Conservation (phyloP, 441 rosid species). For the Viola pubescens region DNA sequence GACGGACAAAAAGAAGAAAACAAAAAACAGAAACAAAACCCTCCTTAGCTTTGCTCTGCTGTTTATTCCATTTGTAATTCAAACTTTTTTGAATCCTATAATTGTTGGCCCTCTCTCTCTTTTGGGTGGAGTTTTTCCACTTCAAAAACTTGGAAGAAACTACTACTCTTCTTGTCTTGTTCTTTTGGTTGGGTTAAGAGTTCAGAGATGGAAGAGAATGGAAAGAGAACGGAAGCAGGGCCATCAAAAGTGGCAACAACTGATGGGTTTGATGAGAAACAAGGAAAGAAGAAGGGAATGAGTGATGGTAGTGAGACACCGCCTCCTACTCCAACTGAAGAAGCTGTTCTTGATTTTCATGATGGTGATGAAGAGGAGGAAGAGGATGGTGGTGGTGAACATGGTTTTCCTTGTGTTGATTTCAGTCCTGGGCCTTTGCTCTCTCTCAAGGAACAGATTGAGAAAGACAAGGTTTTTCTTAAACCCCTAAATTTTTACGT, state of each 20-base stretch:
- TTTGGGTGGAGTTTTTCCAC: too few relatives aligned
- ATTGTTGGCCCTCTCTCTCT: too few relatives aligned
- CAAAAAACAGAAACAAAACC: background rate
- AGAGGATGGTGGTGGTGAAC: conserved; percentile 19
- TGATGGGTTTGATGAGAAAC: conserved; percentile 21
- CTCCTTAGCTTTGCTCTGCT: background rate
- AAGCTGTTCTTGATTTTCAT: background rate
- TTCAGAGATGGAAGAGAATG: conserved; percentile 26
- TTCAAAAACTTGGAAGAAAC: too few relatives aligned
- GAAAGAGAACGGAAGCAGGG: conserved; percentile 33
- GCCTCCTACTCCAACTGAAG: too few relatives aligned
- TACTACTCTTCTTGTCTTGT: too few relatives aligned
- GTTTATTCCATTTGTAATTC: too few relatives aligned
- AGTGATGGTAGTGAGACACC: conserved; percentile 15
- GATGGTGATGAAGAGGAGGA: conserved; percentile 16
- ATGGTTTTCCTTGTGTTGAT: conserved; percentile 23
- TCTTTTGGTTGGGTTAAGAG: too few relatives aligned
- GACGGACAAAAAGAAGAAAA: conserved; percentile 1
- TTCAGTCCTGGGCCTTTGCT: conserved; percentile 51
- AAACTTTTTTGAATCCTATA: too few relatives aligned
- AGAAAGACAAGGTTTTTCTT: conserved; percentile 50
- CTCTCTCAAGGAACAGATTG: conserved; percentile 55
- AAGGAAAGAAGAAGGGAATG: conserved; percentile 21
- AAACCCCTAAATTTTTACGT: background rate
- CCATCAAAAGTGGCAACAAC: conserved; percentile 19